Evolutionary conservation across 2,329 filamentous ascomycete species (phyloP).

Genomic region (Penicillium sclerotiorum): DNA sequence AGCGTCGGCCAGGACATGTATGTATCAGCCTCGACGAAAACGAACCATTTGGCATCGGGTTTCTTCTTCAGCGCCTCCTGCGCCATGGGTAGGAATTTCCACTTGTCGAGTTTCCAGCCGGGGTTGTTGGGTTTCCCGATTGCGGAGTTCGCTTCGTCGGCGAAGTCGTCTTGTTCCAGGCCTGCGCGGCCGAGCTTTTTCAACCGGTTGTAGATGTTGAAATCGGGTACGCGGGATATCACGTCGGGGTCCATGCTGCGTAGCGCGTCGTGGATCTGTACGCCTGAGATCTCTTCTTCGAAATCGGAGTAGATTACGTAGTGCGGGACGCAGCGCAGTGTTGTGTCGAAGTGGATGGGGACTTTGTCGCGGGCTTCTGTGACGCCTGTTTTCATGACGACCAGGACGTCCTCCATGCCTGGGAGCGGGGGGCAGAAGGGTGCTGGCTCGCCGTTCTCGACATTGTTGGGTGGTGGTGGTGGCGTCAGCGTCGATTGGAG

Average conservation of each 20-base stretch:
- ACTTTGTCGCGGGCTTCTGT: constrained; percentile 60
- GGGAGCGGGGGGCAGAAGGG: constrained; percentile 37
- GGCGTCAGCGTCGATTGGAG: constrained; percentile 58
- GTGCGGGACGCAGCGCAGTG: constrained; percentile 58
- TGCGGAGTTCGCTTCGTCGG: constrained; percentile 42
- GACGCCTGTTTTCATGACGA: constrained; percentile 62
- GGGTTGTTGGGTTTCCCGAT: constrained; percentile 50
- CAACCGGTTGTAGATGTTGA: constrained; percentile 55
- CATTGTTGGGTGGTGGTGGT: constrained; percentile 5
- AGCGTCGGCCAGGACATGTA: constrained; percentile 59
- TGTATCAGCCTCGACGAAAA: constrained; percentile 63
- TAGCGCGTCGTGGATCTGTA: constrained; percentile 55
- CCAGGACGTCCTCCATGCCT: constrained; percentile 56
- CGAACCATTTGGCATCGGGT: constrained; percentile 58
- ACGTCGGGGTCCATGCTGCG: constrained; percentile 46
- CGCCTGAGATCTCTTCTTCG: constrained; percentile 54
- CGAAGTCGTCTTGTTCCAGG: constrained; percentile 41
- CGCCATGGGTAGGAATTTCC: constrained; percentile 61
- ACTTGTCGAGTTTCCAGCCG: constrained; percentile 58
- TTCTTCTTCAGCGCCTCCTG: constrained; percentile 50
- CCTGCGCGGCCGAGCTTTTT: constrained; percentile 47
- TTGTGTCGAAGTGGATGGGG: constrained; percentile 57
- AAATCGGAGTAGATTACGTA: constrained; percentile 63
- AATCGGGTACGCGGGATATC: constrained; percentile 48
- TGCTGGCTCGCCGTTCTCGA: constrained; percentile 16